A percentile compares a stretch with the other conserved stretches of the same genome.
These are phyloP conservation scores for Curvularia sp. DNA, from an alignment of 2,329 filamentous ascomycete species.

Conservation along the genomic window DNA sequence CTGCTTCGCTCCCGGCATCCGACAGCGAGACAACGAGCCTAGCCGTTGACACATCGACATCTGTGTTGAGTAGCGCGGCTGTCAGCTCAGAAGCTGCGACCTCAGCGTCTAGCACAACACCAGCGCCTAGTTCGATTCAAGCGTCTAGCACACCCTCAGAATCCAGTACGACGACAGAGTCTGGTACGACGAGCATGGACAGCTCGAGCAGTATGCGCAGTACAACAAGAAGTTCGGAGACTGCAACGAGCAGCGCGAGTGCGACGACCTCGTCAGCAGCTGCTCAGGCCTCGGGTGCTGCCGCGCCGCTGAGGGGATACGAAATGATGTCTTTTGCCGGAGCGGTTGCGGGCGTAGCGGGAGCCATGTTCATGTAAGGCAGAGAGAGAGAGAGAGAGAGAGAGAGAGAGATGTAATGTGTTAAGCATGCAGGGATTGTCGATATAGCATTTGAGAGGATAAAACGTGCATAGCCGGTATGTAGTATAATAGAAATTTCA, in stretches of 20 bases:
- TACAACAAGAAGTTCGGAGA: constrained; percentile 2
- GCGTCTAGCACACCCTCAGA: too few relatives aligned
- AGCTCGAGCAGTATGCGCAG: neutral
- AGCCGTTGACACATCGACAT: constrained; percentile 6
- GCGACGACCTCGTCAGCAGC: constrained; percentile 5
- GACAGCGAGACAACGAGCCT: constrained; percentile 1
- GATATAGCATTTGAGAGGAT: too few relatives aligned
- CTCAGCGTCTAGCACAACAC: neutral
- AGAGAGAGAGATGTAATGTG: neutral
- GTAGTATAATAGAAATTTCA: too few relatives aligned
- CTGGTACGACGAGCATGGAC: neutral
- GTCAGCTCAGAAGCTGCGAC: neutral
- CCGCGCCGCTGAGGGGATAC: neutral
- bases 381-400: too few relatives aligned
- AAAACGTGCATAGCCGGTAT: too few relatives aligned
- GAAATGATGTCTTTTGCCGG: constrained; percentile 29
- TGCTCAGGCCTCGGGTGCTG: constrained; percentile 5
- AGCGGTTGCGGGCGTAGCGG: constrained; percentile 29
- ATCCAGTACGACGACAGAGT: neutral
- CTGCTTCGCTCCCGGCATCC: constrained; percentile 8
- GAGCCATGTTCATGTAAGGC: constrained; percentile 24
- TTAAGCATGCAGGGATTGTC: neutral
- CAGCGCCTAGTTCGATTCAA: too few relatives aligned
- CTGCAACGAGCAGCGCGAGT: neutral
- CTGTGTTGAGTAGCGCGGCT: constrained; percentile 1